A percentile compares a stretch with the other conserved stretches of the same genome.
Evolutionary conservation across 73 alveolate species (phyloP).

Genomic region (Paramecium tetraurelia): DNA sequence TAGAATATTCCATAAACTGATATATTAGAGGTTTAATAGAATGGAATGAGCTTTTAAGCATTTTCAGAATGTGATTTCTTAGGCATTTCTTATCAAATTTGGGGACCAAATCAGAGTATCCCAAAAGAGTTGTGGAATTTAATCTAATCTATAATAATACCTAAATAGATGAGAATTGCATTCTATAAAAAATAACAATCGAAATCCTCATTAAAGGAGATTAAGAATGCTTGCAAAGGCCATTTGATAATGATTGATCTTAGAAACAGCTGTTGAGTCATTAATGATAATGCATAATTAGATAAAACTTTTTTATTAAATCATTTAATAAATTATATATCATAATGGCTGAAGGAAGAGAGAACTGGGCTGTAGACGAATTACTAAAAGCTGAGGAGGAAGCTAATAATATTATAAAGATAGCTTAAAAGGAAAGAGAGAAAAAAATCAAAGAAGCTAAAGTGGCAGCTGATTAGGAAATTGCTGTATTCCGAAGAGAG

Average conservation of each 20-base stretch:
- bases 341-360: constrained; percentile 45
- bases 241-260: constrained; percentile 14
- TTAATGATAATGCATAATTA: background rate
- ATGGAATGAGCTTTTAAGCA: constrained; percentile 22
- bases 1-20: background rate
- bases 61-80: background rate
- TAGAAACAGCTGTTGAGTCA: background rate
- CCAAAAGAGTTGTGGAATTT: background rate
- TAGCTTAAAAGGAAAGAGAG: constrained; percentile 59
- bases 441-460: constrained; percentile 62
- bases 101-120: background rate
- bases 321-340: constrained; percentile 12
- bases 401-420: constrained; percentile 56
- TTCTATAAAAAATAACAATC: background rate
- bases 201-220: background rate
- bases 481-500: constrained; percentile 50
- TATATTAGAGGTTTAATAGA: background rate
- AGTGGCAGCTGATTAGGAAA: constrained; percentile 67
- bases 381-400: constrained; percentile 60
- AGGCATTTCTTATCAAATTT: background rate
- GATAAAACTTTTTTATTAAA: background rate
- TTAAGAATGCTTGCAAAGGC: constrained; percentile 4
- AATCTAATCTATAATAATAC: background rate
- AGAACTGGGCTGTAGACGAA: constrained; percentile 62
- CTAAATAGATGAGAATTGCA: constrained; percentile 6